These are phyloP conservation scores for Diaporthe aspalathi DNA, from an alignment of 2,329 filamentous ascomycete species.

Conservation along the genomic window DNA sequence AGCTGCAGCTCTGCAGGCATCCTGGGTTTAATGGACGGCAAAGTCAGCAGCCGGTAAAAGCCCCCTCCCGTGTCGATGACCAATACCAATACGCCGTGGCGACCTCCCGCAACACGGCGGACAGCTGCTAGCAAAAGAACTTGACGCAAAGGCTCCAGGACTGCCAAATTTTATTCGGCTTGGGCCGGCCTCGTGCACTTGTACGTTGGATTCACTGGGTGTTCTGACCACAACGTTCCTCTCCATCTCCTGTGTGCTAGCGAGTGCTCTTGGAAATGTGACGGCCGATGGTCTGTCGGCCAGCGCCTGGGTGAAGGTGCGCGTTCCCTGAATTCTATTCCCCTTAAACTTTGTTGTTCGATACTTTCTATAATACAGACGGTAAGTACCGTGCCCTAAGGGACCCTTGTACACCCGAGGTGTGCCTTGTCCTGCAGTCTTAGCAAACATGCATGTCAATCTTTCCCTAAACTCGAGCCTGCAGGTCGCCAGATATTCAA, in stretches of 20 bases:
- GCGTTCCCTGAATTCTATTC: background rate
- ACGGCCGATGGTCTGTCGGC: background rate
- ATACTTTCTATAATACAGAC: constrained; percentile 24
- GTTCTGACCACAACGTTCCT: background rate
- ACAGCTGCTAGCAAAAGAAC: background rate
- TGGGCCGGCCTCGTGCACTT: background rate
- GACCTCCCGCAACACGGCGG: background rate
- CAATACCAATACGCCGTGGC: background rate
- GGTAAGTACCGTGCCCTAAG: constrained; percentile 25
- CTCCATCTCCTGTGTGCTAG: background rate
- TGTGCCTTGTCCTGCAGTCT: constrained; percentile 23
- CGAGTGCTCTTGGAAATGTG: background rate
- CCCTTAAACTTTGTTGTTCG: constrained; percentile 7
- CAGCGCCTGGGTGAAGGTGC: constrained; percentile 3
- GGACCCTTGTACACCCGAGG: constrained; percentile 28
- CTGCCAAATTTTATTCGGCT: background rate
- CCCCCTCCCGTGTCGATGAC: background rate
- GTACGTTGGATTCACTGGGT: background rate
- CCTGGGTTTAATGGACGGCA: constrained; percentile 17
- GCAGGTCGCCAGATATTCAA: constrained; percentile 35
- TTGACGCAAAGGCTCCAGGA: background rate
- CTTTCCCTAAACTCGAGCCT: constrained; percentile 22
- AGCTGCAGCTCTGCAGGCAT: constrained; percentile 33
- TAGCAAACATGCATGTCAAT: constrained; percentile 29
- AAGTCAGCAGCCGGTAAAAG: constrained; percentile 2